Conservation (phyloP, 108 stramenopile species). For the Cyclostephanos invisitatus region DNA sequence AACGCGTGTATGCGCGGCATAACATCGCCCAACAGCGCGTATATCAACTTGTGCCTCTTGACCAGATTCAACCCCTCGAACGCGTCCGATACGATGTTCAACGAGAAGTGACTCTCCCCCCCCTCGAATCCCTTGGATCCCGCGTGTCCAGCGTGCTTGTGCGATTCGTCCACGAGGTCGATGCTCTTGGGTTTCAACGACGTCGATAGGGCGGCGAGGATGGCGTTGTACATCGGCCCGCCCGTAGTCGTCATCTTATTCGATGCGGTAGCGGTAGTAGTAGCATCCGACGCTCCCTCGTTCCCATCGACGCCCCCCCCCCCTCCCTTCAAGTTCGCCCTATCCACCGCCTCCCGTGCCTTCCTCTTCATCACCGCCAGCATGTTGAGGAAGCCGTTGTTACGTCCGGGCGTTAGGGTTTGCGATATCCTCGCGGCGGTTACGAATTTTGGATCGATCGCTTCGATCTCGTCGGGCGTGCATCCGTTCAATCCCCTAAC, state of each 20-base stretch:
- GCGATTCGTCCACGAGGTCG: slow-evolving; percentile 70
- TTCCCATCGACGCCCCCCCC: not conserved
- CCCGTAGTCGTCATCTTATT: slow-evolving; percentile 17
- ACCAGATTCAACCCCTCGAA: slow-evolving; percentile 91
- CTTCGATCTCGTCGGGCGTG: slow-evolving; percentile 72
- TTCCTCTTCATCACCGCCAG: slow-evolving; percentile 87
- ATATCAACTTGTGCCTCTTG: slow-evolving; percentile 92
- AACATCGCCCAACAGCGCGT: slow-evolving; percentile 86
- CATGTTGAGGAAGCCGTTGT: slow-evolving; percentile 99
- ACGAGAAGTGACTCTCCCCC: slow-evolving; percentile 87
- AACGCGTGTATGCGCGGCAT: slow-evolving; percentile 93
- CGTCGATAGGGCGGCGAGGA: slow-evolving; percentile 64
- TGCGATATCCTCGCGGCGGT: slow-evolving; percentile 83
- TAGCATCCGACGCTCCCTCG: slow-evolving; percentile 9
- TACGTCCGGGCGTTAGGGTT: slow-evolving; percentile 91
- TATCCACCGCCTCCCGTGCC: slow-evolving; percentile 50
- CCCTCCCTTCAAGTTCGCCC: not conserved
- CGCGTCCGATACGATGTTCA: slow-evolving; percentile 82
- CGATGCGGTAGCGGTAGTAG: slow-evolving; percentile 1
- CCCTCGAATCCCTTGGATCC: slow-evolving; percentile 67
- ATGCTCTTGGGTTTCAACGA: slow-evolving; percentile 72
- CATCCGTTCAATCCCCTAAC: slow-evolving; percentile 77
- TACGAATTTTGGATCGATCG: slow-evolving; percentile 90
- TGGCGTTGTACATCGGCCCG: slow-evolving; percentile 81
- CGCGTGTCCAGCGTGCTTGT: slow-evolving; percentile 81